These are phyloP conservation scores for Rubia peregrina DNA, from an alignment of 305 asterid genomes.

Conservation along the genomic window DNA sequence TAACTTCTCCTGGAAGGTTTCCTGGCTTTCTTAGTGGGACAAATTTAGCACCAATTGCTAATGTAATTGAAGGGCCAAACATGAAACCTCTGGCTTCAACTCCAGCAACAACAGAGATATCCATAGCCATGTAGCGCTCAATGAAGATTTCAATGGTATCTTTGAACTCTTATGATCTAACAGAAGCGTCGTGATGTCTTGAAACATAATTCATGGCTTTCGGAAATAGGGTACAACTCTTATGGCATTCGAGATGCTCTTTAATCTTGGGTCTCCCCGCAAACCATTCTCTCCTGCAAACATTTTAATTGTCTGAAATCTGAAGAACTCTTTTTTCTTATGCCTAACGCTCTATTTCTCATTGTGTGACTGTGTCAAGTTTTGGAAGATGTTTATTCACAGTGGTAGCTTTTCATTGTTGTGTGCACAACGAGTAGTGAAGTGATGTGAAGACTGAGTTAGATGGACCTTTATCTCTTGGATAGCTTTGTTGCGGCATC, in stretches of 20 bases:
- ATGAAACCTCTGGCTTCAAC: constrained; percentile 91
- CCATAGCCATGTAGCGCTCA: constrained; percentile 72
- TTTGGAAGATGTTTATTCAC: background rate
- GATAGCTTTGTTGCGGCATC: no score
- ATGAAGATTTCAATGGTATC: constrained; percentile 70
- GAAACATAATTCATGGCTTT: constrained; percentile 87
- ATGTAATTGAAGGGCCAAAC: constrained; percentile 73
- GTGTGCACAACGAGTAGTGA: constrained; percentile 13
- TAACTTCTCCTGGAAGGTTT: constrained; percentile 76
- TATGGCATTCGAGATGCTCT: constrained; percentile 72
- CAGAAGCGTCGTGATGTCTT: constrained; percentile 77
- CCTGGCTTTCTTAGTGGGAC: constrained; percentile 73
- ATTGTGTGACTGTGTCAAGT: constrained; percentile 11
- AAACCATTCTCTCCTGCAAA: constrained; percentile 84
- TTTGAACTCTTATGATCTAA: constrained; percentile 66
- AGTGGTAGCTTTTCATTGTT: constrained; percentile 1
- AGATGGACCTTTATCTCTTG: no score
- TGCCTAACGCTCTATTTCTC: background rate
- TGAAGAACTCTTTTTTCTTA: background rate
- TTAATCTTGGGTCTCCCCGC: constrained; percentile 75
- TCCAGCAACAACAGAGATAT: constrained; percentile 83
- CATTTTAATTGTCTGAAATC: constrained; percentile 32
- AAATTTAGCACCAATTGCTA: constrained; percentile 82
- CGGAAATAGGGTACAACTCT: constrained; percentile 82
- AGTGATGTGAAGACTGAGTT: constrained; percentile 4